phyloP scores from a whole-genome alignment of 805 yeast genomes.

The Helenozyma rhizophorensis region DNA sequence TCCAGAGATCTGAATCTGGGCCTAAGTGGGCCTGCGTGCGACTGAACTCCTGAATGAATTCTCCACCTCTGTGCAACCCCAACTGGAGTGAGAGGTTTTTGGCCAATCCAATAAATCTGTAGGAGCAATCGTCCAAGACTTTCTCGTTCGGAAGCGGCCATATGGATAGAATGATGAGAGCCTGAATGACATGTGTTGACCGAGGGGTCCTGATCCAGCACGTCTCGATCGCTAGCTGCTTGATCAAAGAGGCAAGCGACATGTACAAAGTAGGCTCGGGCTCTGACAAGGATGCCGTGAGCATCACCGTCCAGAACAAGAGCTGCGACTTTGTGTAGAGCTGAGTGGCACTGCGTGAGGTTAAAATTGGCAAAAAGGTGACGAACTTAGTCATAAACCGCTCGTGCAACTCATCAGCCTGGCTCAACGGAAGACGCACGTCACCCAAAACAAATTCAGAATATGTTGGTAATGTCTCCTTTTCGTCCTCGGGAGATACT shows the following conservation, averaged over 20 bases:
- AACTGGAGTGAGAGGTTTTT: slow-evolving; percentile 78
- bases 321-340: slow-evolving; percentile 79
- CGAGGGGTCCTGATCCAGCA: slow-evolving; percentile 93
- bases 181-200: slow-evolving; percentile 90
- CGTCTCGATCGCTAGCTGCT: slow-evolving; percentile 83
- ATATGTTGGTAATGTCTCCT: slow-evolving; percentile 22
- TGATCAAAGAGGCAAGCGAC: slow-evolving; percentile 69
- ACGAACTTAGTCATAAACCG: slow-evolving; percentile 62
- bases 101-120: slow-evolving; percentile 83
- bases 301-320: slow-evolving; percentile 85
- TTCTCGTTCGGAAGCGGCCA: slow-evolving; percentile 96
- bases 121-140: slow-evolving; percentile 87
- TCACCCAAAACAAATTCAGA: slow-evolving; percentile 74
- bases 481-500: slow-evolving; percentile 3
- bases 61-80: slow-evolving; percentile 84
- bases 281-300: slow-evolving; percentile 81
- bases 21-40: slow-evolving; percentile 79
- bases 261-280: slow-evolving; percentile 82
- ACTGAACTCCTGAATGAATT: slow-evolving; percentile 84
- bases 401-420: slow-evolving; percentile 70
- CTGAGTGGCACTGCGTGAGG: slow-evolving; percentile 66
- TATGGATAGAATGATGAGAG: slow-evolving; percentile 72
- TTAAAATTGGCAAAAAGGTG: slow-evolving; percentile 77
- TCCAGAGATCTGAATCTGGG: slow-evolving; percentile 90
- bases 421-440: slow-evolving; percentile 58